A percentile compares a stretch with the other conserved stretches of the same genome.
Conservation (phyloP, 1,284 basidiomycete genomes). For the Cystobasidium slooffiae region DNA sequence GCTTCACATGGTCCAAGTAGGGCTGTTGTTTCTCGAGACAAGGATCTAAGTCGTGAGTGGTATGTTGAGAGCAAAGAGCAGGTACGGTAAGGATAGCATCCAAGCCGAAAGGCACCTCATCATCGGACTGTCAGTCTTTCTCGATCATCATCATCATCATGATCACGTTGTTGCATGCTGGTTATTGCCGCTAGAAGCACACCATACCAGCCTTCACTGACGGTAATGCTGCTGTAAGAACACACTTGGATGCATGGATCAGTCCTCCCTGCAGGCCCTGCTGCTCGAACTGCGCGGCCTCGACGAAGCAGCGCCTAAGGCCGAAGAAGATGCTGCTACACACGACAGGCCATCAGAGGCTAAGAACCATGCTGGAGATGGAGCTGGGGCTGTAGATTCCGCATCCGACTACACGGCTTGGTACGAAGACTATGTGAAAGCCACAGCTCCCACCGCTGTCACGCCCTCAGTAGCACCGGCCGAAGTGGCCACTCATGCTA, state of each 20-base stretch:
- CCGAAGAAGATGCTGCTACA: background rate
- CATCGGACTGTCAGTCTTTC: no score
- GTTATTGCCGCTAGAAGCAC: background rate
- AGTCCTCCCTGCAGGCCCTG: constrained; percentile 14
- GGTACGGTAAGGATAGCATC: no score
- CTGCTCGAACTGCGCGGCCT: constrained; percentile 20
- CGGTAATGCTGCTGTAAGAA: background rate
- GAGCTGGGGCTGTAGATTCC: background rate
- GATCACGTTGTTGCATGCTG: no score
- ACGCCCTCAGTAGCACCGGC: background rate
- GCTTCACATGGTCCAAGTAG: no score
- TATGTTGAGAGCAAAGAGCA: no score
- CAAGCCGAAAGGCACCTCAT: no score
- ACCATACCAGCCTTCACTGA: background rate
- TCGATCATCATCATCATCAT: no score
- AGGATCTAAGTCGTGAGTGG: no score
- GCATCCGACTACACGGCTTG: constrained; percentile 11
- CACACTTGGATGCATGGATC: background rate
- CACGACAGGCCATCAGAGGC: background rate
- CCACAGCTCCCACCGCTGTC: background rate
- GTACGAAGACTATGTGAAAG: constrained; percentile 20
- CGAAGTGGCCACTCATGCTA: background rate
- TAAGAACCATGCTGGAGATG: background rate
- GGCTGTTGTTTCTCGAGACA: no score
- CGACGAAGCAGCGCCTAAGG: background rate